Conservation (phyloP, 2,329 filamentous ascomycete species). For the Pestalotiopsis sp. region DNA sequence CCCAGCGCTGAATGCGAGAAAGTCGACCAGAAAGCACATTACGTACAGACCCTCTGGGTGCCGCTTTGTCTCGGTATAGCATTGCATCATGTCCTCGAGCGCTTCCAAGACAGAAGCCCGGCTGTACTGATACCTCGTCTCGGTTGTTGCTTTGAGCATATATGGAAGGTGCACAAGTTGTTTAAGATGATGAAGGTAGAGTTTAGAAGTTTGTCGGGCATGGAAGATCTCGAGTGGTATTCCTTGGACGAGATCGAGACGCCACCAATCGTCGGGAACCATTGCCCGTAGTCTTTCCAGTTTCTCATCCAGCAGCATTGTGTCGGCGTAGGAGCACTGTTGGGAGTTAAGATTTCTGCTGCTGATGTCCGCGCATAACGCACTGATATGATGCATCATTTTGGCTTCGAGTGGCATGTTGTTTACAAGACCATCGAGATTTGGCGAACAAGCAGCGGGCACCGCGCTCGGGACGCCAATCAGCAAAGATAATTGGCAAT, state of each 20-base stretch:
- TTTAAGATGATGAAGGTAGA: constrained; percentile 4
- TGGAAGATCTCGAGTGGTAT: neutral
- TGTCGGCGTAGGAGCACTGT: neutral
- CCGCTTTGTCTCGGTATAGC: neutral
- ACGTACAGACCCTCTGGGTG: constrained; percentile 5
- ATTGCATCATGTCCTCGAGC: neutral
- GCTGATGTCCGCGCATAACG: neutral
- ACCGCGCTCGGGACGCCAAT: constrained; percentile 1
- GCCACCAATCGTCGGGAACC: constrained; percentile 2
- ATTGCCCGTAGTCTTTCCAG: neutral
- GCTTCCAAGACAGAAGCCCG: constrained; percentile 6
- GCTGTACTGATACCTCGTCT: constrained; percentile 8
- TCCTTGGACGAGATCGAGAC: neutral
- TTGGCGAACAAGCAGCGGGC: neutral
- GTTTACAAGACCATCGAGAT: neutral
- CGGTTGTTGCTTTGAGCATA: constrained; percentile 3
- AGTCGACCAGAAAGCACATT: constrained; percentile 12
- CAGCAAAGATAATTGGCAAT: constrained; percentile 2
- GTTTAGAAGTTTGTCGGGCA: neutral
- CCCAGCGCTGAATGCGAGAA: constrained; percentile 7
- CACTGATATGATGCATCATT: constrained; percentile 7
- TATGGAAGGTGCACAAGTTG: constrained; percentile 6
- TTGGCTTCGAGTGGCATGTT: neutral
- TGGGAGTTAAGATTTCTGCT: neutral
- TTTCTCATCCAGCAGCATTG: neutral